Conservation (phyloP, 768 basidiomycete genomes). For the Pleurotus platypus region DNA sequence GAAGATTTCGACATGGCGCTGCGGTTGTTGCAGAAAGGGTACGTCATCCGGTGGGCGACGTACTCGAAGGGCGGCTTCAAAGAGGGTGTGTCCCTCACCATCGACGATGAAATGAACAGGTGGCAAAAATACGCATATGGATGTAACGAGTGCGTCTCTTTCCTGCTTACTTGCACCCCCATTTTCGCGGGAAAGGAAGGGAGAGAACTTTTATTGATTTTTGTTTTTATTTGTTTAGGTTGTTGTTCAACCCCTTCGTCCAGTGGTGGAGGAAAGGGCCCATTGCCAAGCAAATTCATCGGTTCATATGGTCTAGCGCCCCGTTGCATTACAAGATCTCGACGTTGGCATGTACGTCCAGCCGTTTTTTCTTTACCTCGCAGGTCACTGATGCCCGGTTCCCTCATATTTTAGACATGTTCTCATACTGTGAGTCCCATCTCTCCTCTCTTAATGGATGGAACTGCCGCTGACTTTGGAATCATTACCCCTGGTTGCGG, state of each 20-base stretch:
- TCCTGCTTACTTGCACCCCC: too few relatives aligned
- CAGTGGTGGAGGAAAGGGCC: slow-evolving; percentile 79
- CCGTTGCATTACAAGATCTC: slow-evolving; percentile 82
- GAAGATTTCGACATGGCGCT: slow-evolving; percentile 85
- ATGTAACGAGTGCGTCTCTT: slow-evolving; percentile 9
- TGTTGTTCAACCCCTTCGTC: slow-evolving; percentile 79
- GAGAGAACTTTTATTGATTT: too few relatives aligned
- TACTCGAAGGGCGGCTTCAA: slow-evolving; percentile 85
- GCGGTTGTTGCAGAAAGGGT: slow-evolving; percentile 57
- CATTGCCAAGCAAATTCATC: slow-evolving; percentile 70
- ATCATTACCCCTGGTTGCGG: neutral
- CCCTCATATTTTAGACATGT: slow-evolving; percentile 36
- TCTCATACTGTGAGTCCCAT: slow-evolving; percentile 42
- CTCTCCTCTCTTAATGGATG: neutral
- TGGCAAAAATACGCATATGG: slow-evolving; percentile 81
- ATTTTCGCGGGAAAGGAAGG: too few relatives aligned
- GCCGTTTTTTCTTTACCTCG: slow-evolving; percentile 2
- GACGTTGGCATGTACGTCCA: slow-evolving; percentile 59
- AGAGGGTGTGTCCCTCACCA: slow-evolving; percentile 86
- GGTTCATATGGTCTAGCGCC: slow-evolving; percentile 70
- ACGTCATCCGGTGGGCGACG: slow-evolving; percentile 78
- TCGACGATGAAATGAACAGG: slow-evolving; percentile 84
- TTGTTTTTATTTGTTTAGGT: slow-evolving; percentile 29
- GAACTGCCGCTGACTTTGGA: neutral
- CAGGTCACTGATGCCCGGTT: neutral